Conservation (phyloP, 768 basidiomycete genomes). For the Boletus vermiculosoides region DNA sequence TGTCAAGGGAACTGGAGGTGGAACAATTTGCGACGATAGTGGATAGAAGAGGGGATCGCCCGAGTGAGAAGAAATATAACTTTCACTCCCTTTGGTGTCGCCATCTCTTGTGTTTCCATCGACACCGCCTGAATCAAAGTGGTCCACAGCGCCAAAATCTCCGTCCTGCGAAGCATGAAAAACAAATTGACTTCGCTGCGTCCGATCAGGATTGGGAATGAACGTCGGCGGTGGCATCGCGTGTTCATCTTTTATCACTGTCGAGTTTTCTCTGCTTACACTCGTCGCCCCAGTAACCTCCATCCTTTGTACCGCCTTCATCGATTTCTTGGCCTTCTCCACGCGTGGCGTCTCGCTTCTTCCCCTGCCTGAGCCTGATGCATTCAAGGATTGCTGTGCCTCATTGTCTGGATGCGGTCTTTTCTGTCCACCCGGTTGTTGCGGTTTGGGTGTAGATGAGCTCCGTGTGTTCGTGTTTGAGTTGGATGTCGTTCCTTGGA, state of each 20-base stretch:
- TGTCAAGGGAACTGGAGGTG: slow-evolving; percentile 4
- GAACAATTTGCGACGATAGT: slow-evolving; percentile 20
- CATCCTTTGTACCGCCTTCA: slow-evolving; percentile 35
- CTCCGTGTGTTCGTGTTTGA: slow-evolving; percentile 9
- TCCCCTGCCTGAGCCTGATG: slow-evolving; percentile 8
- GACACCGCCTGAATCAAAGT: slow-evolving; percentile 1
- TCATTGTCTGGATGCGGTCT: slow-evolving; percentile 25
- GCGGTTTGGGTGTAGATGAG: slow-evolving; percentile 20
- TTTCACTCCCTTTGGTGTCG: slow-evolving; percentile 4
- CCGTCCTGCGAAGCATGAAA: slow-evolving; percentile 18
- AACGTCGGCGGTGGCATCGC: slow-evolving; percentile 42
- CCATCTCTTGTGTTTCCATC: slow-evolving; percentile 4
- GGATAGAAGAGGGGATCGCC: slow-evolving; percentile 26
- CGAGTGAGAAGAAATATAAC: not conserved
- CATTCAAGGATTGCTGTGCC: slow-evolving; percentile 29
- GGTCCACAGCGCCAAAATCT: slow-evolving; percentile 17
- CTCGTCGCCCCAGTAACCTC: slow-evolving; percentile 19
- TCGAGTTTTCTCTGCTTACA: slow-evolving; percentile 17
- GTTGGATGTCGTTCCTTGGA: slow-evolving; percentile 36
- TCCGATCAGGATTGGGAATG: slow-evolving; percentile 16
- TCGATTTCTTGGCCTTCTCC: slow-evolving; percentile 45
- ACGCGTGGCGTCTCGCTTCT: slow-evolving; percentile 40
- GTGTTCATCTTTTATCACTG: slow-evolving; percentile 20
- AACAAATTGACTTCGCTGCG: slow-evolving; percentile 6
- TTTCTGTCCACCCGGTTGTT: slow-evolving; percentile 19